phyloP scores from a whole-genome alignment of 2,329 filamentous ascomycete genomes.

The Aspergillus tubingensis region DNA sequence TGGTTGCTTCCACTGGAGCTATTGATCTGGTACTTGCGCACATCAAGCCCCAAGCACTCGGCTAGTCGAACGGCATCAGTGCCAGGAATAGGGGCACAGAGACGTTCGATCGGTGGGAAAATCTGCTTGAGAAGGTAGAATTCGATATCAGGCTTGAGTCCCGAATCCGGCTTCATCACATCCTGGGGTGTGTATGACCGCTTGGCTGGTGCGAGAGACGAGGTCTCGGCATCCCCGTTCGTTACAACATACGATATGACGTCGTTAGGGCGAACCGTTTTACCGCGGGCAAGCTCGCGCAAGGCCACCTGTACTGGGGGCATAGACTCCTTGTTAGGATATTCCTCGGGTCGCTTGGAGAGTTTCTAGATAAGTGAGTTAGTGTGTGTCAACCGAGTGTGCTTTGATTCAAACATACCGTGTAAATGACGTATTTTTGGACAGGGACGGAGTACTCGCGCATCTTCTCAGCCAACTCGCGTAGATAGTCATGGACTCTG shows the following conservation, averaged over 20 bases:
- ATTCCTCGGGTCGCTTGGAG: constrained; percentile 88
- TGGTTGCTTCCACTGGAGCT: constrained; percentile 56
- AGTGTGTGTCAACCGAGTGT: constrained; percentile 10
- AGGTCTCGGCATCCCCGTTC: constrained; percentile 62
- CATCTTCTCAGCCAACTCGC: constrained; percentile 83
- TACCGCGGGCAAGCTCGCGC: constrained; percentile 82
- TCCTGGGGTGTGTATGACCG: constrained; percentile 87
- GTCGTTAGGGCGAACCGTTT: constrained; percentile 86
- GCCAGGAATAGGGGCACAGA: constrained; percentile 92
- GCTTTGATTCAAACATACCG: constrained; percentile 46
- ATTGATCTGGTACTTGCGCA: constrained; percentile 78
- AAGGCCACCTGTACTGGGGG: constrained; percentile 95
- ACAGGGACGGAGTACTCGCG: constrained; percentile 72
- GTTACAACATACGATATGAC: constrained; percentile 97
- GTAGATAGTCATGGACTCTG: constrained; percentile 90
- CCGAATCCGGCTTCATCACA: constrained; percentile 73
- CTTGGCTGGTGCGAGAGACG: constrained; percentile 68
- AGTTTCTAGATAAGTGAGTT: constrained; percentile 62
- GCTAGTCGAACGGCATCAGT: constrained; percentile 89
- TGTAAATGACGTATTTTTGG: constrained; percentile 95
- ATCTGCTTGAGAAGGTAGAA: constrained; percentile 99
- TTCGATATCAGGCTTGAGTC: constrained; percentile 84
- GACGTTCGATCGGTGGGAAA: constrained; percentile 93
- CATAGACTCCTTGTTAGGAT: constrained; percentile 93
- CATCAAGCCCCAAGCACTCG: constrained; percentile 90